Conservation (phyloP, 176 grass and related monocot species). For the Avena sativa region DNA sequence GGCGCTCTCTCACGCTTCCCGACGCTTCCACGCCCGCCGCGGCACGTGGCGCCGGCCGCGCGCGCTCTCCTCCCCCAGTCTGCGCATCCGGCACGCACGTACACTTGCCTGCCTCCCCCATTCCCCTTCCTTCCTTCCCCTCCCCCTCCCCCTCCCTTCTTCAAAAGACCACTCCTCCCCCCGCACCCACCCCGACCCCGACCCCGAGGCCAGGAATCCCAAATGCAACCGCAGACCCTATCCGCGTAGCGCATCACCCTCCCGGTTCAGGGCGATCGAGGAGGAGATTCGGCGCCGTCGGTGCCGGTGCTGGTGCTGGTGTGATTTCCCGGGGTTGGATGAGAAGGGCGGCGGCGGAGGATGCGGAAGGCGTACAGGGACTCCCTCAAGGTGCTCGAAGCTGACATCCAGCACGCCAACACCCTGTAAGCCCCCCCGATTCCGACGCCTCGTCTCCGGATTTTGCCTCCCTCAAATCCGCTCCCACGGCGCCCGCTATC, state of each 20-base stretch:
- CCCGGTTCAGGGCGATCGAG: background rate
- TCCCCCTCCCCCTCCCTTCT: background rate
- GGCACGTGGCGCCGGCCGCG: constrained; percentile 48
- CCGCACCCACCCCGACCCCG: constrained; percentile 29
- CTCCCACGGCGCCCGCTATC: background rate
- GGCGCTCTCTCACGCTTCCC: constrained; percentile 22
- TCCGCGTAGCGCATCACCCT: background rate
- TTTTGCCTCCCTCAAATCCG: background rate
- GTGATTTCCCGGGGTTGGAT: constrained; percentile 40
- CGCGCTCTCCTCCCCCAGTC: constrained; percentile 28
- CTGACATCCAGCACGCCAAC: constrained; percentile 94
- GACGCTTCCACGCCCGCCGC: constrained; percentile 45
- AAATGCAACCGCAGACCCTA: constrained; percentile 24
- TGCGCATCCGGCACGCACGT: constrained; percentile 36
- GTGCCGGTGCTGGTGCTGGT: background rate
- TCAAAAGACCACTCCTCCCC: constrained; percentile 33
- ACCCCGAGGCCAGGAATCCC: constrained; percentile 14
- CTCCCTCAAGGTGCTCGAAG: constrained; percentile 93
- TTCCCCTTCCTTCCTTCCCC: background rate
- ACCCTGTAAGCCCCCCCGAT: constrained; percentile 57
- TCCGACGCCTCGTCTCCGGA: background rate
- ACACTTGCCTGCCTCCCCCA: background rate
- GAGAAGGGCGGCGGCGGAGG: constrained; percentile 48
- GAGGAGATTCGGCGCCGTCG: background rate
- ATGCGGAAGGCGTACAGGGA: constrained; percentile 95